A percentile compares a stretch with the other conserved stretches of the same genome.
phyloP scores from a whole-genome alignment of 495 filamentous ascomycete species.

The Echria macrotheca region DNA sequence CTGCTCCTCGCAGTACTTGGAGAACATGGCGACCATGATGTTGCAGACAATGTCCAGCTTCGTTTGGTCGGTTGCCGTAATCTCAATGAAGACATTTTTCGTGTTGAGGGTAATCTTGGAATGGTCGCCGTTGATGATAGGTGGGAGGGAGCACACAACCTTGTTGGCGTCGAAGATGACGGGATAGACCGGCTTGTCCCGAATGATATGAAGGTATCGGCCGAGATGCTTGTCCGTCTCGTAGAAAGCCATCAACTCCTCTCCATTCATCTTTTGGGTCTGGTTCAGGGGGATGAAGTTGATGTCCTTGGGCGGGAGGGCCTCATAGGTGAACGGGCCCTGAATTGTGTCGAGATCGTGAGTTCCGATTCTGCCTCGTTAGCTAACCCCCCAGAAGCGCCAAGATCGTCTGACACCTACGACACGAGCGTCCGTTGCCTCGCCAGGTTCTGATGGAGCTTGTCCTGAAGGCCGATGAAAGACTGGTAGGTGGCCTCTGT shows the following conservation, averaged over 20 bases:
- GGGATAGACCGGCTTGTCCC: slow-evolving; percentile 91
- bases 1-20: slow-evolving; percentile 75
- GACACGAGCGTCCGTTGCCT: slow-evolving; percentile 87
- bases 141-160: slow-evolving; percentile 86
- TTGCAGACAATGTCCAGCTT: slow-evolving; percentile 95
- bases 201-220: slow-evolving; percentile 84
- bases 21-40: slow-evolving; percentile 97
- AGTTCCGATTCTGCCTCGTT: slow-evolving; percentile 63
- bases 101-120: slow-evolving; percentile 91
- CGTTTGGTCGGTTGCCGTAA: slow-evolving; percentile 93
- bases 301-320: slow-evolving; percentile 85
- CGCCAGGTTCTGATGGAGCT: slow-evolving; percentile 94
- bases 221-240: slow-evolving; percentile 84
- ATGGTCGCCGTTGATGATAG: slow-evolving; percentile 95
- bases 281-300: slow-evolving; percentile 89
- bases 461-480: slow-evolving; percentile 97
- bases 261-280: slow-evolving; percentile 76
- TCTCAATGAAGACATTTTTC: slow-evolving; percentile 91
- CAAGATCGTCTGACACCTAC: slow-evolving; percentile 22
- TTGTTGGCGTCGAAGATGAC: slow-evolving; percentile 88
- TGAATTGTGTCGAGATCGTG: slow-evolving; percentile 92
- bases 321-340: slow-evolving; percentile 96
- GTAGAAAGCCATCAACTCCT: slow-evolving; percentile 91
- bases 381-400: neutral
- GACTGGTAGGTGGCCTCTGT: slow-evolving; percentile 86